Evolutionary conservation across 2,329 filamentous ascomycete species (phyloP).

Genomic region (Geosmithia flava): DNA sequence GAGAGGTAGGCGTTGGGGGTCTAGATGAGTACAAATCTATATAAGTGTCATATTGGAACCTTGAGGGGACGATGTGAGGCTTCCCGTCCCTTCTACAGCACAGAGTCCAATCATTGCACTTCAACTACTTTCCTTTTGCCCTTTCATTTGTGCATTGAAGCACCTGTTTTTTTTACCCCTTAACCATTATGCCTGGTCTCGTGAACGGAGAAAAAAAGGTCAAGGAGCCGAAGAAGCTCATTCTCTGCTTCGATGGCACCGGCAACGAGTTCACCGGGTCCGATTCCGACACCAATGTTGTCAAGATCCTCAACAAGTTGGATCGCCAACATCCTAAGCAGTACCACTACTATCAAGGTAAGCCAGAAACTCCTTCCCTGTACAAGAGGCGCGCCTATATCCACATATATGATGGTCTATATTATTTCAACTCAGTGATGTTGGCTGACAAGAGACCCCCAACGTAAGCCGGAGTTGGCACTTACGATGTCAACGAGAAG

Average conservation of each 20-base stretch:
- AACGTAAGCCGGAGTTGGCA: constrained; percentile 31
- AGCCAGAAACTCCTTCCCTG: constrained; percentile 2
- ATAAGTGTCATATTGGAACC: too few species aligned
- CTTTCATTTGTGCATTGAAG: too few species aligned
- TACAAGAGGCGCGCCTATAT: too few species aligned
- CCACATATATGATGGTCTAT: not conserved
- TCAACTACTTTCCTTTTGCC: too few species aligned
- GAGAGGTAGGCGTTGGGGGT: too few species aligned
- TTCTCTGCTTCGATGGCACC: constrained; percentile 36
- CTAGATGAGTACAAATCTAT: too few species aligned
- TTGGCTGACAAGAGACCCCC: not conserved
- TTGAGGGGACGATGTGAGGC: too few species aligned
- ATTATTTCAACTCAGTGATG: not conserved
- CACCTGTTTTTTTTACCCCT: not conserved
- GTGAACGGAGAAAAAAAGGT: not conserved
- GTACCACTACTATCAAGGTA: constrained; percentile 37
- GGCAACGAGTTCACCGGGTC: constrained; percentile 32
- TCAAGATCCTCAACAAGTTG: constrained; percentile 34
- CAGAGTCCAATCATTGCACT: too few species aligned
- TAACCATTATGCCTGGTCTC: not conserved
- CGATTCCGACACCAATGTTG: constrained; percentile 38
- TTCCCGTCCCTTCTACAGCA: too few species aligned
- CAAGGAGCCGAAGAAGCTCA: constrained; percentile 22
- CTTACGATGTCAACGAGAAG: constrained; percentile 30
- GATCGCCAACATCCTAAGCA: constrained; percentile 29